Base-by-base conservation (phyloP, 176 grass and related monocot species). In the Olyra latifolia region DNA sequence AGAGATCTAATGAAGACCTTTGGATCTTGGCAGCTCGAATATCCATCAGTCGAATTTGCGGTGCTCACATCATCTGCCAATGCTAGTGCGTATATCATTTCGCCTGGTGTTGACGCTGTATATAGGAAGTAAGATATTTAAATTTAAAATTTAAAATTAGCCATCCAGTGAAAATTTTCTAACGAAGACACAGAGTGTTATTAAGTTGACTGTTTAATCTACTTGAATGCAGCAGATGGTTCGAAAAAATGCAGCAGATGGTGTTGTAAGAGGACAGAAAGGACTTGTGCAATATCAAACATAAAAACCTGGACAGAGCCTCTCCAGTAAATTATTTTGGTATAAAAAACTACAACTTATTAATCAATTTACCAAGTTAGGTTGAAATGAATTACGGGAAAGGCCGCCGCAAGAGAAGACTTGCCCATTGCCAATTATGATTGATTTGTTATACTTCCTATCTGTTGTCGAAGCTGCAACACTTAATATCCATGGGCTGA, bases 401-500 rank as follows among this genome's bases (percentile, higher is more conserved):
- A 93, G 58, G 62, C 79, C 67, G 15, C 80, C 58, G 38, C 92
- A 87, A 58, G 86, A 89, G 19, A 91, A 85, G 75, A 65, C 24
- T 60, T 80, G 74, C 59, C 90, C 86, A 77, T 83, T 89, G 75
- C 90, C 95, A 79, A 71, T 85, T 70, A 91, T 52, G 61, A 95
- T 71, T 30, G 86, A 82, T 70, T 93, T 95, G 72, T 89, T 93
- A 57, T 98, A 98, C 71, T 80, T 69, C 43, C 92, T 82, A 32
- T 95, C 90, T 14, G 88, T 94, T 23, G 70, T 74, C 4, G 92
- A 98, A 84, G 90, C 95, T 20, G 86, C 92, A 20, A 98, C 90
- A 72, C 90, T 98, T 71, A 79, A 89, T 83, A 95, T 94, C 95
- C 95, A 98, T 71, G 95, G 95, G 75, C 95, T 98, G 80, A 98